Percentiles rank a stretch among this genome's conserved stretches.
These are phyloP conservation scores for Arabidopsis arenosa DNA, from an alignment of 345 rosid species.

Conservation along the genomic window DNA sequence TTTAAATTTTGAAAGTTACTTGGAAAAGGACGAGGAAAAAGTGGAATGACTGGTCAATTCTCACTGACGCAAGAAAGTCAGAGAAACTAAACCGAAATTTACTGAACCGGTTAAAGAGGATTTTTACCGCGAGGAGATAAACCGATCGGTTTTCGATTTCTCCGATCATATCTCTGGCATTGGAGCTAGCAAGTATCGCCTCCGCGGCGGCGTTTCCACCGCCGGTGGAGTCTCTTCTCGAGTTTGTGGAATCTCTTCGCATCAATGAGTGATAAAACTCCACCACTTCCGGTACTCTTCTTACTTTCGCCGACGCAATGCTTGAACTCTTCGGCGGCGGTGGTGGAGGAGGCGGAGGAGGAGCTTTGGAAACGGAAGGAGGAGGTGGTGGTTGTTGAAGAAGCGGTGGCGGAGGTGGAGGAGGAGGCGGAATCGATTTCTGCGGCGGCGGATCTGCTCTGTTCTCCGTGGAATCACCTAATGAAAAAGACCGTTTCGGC, in stretches of 20 bases:
- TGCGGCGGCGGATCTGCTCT: slow-evolving; percentile 30
- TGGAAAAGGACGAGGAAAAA: slow-evolving; percentile 27
- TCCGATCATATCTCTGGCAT: slow-evolving; percentile 95
- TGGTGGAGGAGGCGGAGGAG: slow-evolving; percentile 81
- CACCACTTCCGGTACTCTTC: slow-evolving; percentile 92
- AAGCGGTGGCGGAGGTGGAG: slow-evolving; percentile 45
- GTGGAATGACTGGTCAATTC: slow-evolving; percentile 46
- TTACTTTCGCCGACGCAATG: slow-evolving; percentile 65
- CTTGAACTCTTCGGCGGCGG: slow-evolving; percentile 52
- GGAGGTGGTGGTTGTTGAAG: slow-evolving; percentile 36
- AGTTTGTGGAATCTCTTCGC: slow-evolving; percentile 82
- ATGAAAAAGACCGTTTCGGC: slow-evolving; percentile 57
- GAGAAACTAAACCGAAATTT: slow-evolving; percentile 28
- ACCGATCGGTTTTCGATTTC: slow-evolving; percentile 98
- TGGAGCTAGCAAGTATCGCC: slow-evolving; percentile 52
- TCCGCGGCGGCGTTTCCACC: slow-evolving; percentile 54
- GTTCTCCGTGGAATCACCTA: slow-evolving; percentile 41
- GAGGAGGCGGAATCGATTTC: slow-evolving; percentile 49
- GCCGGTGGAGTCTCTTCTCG: slow-evolving; percentile 68
- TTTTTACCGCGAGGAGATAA: slow-evolving; percentile 75
- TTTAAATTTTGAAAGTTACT: slow-evolving; percentile 17
- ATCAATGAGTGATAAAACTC: slow-evolving; percentile 97
- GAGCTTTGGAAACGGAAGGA: slow-evolving; percentile 33
- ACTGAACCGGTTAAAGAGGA: slow-evolving; percentile 40
- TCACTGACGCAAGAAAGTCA: slow-evolving; percentile 25